phyloP scores from a whole-genome alignment of 768 basidiomycete species.

The Cubamyces lactineus region DNA sequence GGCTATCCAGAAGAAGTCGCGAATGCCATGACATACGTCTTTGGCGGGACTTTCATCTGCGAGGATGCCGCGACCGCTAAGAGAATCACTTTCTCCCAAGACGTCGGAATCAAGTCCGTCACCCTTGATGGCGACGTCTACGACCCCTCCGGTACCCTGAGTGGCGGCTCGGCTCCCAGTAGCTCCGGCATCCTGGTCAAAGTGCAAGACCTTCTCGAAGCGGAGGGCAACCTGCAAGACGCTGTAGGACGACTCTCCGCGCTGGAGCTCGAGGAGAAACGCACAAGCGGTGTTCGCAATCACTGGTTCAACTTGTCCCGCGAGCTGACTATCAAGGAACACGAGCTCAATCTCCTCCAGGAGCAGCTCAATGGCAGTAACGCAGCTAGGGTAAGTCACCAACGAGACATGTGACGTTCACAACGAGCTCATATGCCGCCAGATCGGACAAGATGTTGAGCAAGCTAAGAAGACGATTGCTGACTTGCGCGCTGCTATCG shows the following conservation, averaged over 20 bases:
- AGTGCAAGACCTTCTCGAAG: conserved; percentile 79
- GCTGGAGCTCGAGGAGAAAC: conserved; percentile 59
- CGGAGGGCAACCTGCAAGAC: conserved; percentile 60
- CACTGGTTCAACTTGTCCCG: conserved; percentile 61
- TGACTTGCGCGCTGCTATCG: conserved; percentile 59
- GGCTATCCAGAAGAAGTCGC: conserved; percentile 80
- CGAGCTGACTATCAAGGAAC: conserved; percentile 87
- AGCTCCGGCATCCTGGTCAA: conserved; percentile 74
- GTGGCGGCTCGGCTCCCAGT: conserved; percentile 86
- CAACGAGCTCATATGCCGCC: neutral
- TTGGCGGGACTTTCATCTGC: conserved; percentile 91
- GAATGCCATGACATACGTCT: conserved; percentile 91
- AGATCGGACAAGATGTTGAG: conserved; percentile 86
- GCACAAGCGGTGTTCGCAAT: conserved; percentile 55
- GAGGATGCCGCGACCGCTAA: conserved; percentile 87
- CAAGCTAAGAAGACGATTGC: conserved; percentile 64
- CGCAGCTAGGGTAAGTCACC: conserved; percentile 68
- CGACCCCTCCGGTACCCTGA: conserved; percentile 92
- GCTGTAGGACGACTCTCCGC: conserved; percentile 50
- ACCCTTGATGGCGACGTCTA: conserved; percentile 96
- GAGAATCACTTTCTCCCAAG: conserved; percentile 76
- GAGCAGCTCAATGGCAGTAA: conserved; percentile 89
- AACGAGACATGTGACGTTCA: neutral
- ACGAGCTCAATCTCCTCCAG: conserved; percentile 80
- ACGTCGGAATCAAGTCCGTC: conserved; percentile 77